A percentile compares a stretch with the other conserved stretches of the same genome.
Conservation (phyloP, 257 asterid species). For the Prunella vulgaris region DNA sequence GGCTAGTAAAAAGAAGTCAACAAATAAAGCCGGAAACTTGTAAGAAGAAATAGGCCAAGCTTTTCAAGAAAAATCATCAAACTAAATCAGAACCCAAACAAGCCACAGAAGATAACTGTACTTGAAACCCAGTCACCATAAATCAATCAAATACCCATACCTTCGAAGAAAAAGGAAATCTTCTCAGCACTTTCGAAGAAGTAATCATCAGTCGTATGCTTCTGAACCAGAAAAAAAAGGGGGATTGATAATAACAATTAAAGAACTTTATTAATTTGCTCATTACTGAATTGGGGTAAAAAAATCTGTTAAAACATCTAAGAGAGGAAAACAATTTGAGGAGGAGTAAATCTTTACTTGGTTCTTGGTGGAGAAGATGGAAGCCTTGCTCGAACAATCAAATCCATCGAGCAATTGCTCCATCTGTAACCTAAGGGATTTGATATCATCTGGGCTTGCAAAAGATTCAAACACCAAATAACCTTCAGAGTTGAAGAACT, state of each 20-base stretch:
- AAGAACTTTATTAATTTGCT: neutral
- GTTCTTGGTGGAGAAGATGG: conserved; percentile 86
- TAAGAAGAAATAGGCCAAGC: too few relatives aligned
- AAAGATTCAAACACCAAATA: conserved; percentile 81
- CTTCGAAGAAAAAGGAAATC: conserved; percentile 94
- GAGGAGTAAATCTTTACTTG: conserved; percentile 43
- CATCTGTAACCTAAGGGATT: conserved; percentile 59
- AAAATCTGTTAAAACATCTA: neutral
- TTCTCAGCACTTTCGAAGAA: conserved; percentile 90
- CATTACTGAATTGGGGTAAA: neutral
- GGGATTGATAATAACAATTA: neutral
- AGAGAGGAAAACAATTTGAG: neutral
- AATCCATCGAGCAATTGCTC: conserved; percentile 63
- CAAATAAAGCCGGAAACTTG: neutral
- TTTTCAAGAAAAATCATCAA: neutral
- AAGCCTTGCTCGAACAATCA: conserved; percentile 53
- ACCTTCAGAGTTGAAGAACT: conserved; percentile 51
- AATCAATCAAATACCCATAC: conserved; percentile 27
- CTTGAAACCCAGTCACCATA: neutral
- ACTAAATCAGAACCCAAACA: neutral
- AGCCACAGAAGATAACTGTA: neutral
- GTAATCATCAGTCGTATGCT: conserved; percentile 62
- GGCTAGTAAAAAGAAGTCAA: neutral
- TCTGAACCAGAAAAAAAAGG: conserved; percentile 38
- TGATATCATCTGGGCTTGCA: conserved; percentile 55